These are phyloP conservation scores for Trypanosoma avium DNA, from an alignment of 208 protist species.

Conservation along the genomic window DNA sequence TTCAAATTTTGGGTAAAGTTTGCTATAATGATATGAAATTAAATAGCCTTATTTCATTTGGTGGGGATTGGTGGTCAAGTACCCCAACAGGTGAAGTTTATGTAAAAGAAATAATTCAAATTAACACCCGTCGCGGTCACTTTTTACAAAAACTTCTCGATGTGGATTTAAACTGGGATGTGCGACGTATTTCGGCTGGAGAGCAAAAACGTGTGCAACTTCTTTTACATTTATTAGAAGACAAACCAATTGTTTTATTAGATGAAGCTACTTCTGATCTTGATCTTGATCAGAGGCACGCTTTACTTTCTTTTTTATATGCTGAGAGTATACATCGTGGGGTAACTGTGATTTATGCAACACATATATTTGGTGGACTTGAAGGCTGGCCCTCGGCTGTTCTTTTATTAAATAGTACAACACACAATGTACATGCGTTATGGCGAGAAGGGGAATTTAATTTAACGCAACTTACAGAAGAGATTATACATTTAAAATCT, in stretches of 20 bases:
- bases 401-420: slow-evolving; percentile 74
- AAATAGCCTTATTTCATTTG: slow-evolving; percentile 55
- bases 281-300: slow-evolving; percentile 84
- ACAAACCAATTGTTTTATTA: slow-evolving; percentile 73
- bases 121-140: slow-evolving; percentile 45
- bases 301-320: slow-evolving; percentile 81
- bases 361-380: slow-evolving; percentile 92
- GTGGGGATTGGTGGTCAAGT: slow-evolving; percentile 78
- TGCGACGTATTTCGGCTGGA: slow-evolving; percentile 79
- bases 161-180: slow-evolving; percentile 83
- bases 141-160: slow-evolving; percentile 56
- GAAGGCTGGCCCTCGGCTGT: slow-evolving; percentile 75
- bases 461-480: slow-evolving; percentile 29
- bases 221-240: slow-evolving; percentile 66
- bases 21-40: slow-evolving; percentile 78
- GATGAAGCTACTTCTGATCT: slow-evolving; percentile 93
- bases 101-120: slow-evolving; percentile 60
- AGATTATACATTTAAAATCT: slow-evolving; percentile 47
- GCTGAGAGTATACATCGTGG: slow-evolving; percentile 73
- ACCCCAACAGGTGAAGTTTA: slow-evolving; percentile 70
- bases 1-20: slow-evolving; percentile 63
- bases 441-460: slow-evolving; percentile 34
- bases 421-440: slow-evolving; percentile 38
- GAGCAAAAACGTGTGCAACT: slow-evolving; percentile 90
- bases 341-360: slow-evolving; percentile 89